Conservation (phyloP, 1,284 basidiomycete genomes). For the Ceratobasidium sp. region DNA sequence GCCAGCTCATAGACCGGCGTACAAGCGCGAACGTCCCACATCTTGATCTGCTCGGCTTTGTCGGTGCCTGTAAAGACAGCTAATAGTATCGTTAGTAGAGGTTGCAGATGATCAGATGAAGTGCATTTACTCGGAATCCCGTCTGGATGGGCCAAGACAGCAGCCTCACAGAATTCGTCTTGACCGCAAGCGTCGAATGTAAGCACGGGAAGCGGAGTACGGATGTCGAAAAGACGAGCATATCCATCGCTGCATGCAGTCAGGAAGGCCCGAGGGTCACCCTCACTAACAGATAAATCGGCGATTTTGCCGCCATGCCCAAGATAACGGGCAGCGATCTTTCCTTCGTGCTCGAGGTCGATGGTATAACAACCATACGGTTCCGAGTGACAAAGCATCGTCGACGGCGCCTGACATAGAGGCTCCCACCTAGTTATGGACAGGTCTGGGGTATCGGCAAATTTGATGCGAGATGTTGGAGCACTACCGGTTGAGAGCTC, state of each 20-base stretch:
- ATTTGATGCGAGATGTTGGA: conserved; percentile 24
- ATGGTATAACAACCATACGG: conserved; percentile 11
- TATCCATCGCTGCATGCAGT: conserved; percentile 35
- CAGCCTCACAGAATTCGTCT: neutral
- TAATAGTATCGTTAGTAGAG: neutral
- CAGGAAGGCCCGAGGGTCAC: conserved; percentile 23
- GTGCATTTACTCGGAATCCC: conserved; percentile 23
- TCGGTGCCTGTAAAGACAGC: conserved; percentile 27
- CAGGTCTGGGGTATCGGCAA: conserved; percentile 1
- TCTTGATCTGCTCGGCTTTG: conserved; percentile 19
- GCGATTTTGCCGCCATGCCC: conserved; percentile 39
- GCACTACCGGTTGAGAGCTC: conserved; percentile 10
- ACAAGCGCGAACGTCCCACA: conserved; percentile 42
- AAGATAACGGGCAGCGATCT: neutral
- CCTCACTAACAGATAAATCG: neutral
- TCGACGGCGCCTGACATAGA: neutral
- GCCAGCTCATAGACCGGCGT: conserved; percentile 37
- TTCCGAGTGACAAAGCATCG: conserved; percentile 7
- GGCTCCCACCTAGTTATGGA: neutral
- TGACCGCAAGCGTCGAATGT: conserved; percentile 24
- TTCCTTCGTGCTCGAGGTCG: conserved; percentile 23
- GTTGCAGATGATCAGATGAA: neutral
- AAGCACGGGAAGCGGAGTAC: conserved; percentile 25
- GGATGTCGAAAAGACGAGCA: conserved; percentile 30
- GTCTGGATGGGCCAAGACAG: conserved; percentile 11